These are phyloP conservation scores for Pachysandra terminalis DNA, from an alignment of 164 flowering plant genomes.

Conservation along the genomic window DNA sequence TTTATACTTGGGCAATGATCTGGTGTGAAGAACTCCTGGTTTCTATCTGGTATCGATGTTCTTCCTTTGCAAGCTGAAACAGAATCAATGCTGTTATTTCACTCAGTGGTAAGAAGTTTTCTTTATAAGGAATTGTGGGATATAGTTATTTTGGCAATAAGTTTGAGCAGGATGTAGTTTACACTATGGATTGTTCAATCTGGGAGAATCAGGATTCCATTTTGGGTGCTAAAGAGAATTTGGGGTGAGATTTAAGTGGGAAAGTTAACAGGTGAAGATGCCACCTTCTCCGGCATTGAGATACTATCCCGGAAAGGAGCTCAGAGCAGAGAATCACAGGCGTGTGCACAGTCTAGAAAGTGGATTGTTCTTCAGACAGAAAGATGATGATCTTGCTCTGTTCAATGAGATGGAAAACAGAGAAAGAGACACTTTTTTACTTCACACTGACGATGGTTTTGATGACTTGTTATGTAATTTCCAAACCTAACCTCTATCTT, in stretches of 20 bases:
- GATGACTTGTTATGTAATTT: slow-evolving; percentile 75
- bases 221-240: neutral
- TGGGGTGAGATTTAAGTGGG: slow-evolving; percentile 10
- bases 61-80: too few relatives aligned
- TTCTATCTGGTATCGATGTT: too few relatives aligned
- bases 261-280: slow-evolving; percentile 37
- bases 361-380: slow-evolving; percentile 50
- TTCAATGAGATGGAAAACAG: slow-evolving; percentile 76
- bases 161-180: slow-evolving; percentile 4
- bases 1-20: too few relatives aligned
- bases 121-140: too few relatives aligned
- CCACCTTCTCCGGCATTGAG: slow-evolving; percentile 82
- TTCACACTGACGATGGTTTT: slow-evolving; percentile 64
- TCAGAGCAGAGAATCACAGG: slow-evolving; percentile 51
- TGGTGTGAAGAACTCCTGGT: too few relatives aligned
- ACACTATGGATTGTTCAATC: neutral
- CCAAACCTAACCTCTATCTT: slow-evolving; percentile 6
- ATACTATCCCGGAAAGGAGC: slow-evolving; percentile 61
- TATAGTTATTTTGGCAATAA: too few relatives aligned
- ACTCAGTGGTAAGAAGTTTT: too few relatives aligned
- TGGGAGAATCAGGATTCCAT: slow-evolving; percentile 7
- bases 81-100: too few relatives aligned
- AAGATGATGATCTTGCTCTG: slow-evolving; percentile 87
- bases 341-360: slow-evolving; percentile 76
- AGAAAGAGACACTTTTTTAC: slow-evolving; percentile 74